A percentile compares a stretch with the other conserved stretches of the same genome.
Conservation (phyloP, 371 early-diverging fungal species). For the Haplosporangium sp. region DNA sequence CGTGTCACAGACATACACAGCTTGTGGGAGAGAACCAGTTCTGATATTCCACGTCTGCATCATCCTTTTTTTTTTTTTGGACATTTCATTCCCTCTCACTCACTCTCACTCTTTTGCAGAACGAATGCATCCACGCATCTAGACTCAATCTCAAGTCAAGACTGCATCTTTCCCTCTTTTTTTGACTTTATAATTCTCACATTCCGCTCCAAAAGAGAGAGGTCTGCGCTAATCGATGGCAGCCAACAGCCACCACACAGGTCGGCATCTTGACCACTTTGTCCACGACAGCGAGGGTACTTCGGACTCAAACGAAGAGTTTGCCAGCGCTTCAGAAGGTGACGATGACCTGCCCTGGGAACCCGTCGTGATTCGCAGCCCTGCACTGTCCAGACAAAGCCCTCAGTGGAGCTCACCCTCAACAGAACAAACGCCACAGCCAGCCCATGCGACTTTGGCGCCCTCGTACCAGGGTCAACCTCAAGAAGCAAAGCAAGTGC, state of each 20-base stretch:
- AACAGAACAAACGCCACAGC: slow-evolving; percentile 1
- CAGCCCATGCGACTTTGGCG: too few species aligned
- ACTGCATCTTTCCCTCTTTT: too few species aligned
- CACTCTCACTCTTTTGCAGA: background rate
- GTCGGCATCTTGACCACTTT: slow-evolving; percentile 12
- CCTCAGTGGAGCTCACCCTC: slow-evolving; percentile 1
- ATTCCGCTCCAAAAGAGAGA: background rate
- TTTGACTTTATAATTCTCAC: background rate
- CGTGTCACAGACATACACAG: background rate
- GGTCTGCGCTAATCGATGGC: slow-evolving; percentile 1
- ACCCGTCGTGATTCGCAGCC: slow-evolving; percentile 32
- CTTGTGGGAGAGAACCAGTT: too few species aligned
- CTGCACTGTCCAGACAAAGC: slow-evolving; percentile 28
- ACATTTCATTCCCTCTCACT: background rate
- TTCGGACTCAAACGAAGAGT: slow-evolving; percentile 51
- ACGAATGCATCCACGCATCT: too few species aligned
- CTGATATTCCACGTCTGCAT: too few species aligned
- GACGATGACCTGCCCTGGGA: slow-evolving; percentile 54
- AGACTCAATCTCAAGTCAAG: background rate
- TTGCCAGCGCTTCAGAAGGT: slow-evolving; percentile 54
- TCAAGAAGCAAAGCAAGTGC: too few species aligned
- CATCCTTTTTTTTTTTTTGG: too few species aligned
- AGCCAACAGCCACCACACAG: background rate
- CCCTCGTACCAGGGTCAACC: too few species aligned
- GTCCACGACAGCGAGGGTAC: slow-evolving; percentile 28